phyloP scores from a whole-genome alignment of 441 rosid genomes.

The Gossypium aridum region DNA sequence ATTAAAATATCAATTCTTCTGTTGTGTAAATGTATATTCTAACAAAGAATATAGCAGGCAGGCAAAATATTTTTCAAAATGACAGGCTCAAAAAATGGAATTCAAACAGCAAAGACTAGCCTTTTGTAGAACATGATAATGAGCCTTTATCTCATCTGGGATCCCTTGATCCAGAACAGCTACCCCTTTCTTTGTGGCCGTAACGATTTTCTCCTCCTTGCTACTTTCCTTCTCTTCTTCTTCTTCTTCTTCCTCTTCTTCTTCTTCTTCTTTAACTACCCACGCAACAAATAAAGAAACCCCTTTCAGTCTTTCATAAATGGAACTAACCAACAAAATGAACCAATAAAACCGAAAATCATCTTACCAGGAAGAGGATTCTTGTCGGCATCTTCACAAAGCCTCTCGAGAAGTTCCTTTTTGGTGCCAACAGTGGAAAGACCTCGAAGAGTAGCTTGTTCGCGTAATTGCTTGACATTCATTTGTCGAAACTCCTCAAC shows the following conservation, averaged over 20 bases:
- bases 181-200: conserved; percentile 16
- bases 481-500: conserved; percentile 31
- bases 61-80: not conserved
- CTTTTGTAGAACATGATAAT: conserved; percentile 24
- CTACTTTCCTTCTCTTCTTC: conserved; percentile 3
- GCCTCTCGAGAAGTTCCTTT: conserved; percentile 42
- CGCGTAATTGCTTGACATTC: conserved; percentile 52
- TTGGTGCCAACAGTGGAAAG: conserved; percentile 40
- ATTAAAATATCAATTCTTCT: not conserved
- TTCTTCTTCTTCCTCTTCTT: conserved; percentile 5
- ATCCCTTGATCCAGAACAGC: conserved; percentile 17
- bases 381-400: conserved; percentile 25
- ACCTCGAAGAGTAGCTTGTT: conserved; percentile 36
- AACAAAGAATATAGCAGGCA: not conserved
- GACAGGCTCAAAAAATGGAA: not conserved
- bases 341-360: not conserved
- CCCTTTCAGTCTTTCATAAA: not conserved
- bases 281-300: not conserved
- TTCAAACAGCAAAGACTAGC: conserved; percentile 23
- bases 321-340: not conserved
- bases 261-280: conserved; percentile 2
- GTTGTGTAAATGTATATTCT: not conserved
- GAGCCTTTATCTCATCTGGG: conserved; percentile 17
- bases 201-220: conserved; percentile 11
- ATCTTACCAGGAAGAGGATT: conserved; percentile 1